Evolutionary conservation across 768 basidiomycete species (phyloP).

Genomic region (Leucogyrophana mollusca): DNA sequence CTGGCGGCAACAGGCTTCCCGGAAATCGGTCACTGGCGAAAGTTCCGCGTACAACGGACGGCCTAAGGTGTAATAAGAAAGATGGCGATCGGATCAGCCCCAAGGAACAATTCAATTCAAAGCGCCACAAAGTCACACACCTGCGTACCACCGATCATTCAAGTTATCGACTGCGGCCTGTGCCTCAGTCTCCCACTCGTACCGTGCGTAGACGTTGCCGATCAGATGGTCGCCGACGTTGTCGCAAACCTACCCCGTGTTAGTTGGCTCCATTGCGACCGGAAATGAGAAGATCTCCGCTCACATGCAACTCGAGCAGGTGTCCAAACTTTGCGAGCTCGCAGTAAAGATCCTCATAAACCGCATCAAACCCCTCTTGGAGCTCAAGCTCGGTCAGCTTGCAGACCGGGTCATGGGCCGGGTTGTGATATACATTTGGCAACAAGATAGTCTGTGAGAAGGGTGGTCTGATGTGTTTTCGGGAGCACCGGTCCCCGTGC

Average conservation of each 20-base stretch:
- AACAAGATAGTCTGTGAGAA: slow-evolving; percentile 97
- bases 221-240: slow-evolving; percentile 99
- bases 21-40: slow-evolving; percentile 97
- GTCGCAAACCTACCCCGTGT: slow-evolving; percentile 74
- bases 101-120: not conserved
- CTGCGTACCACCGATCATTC: slow-evolving; percentile 98
- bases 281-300: slow-evolving; percentile 23
- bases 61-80: slow-evolving; percentile 42
- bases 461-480: slow-evolving; percentile 97
- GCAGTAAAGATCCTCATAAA: slow-evolving; percentile 95
- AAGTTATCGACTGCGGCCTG: slow-evolving; percentile 88
- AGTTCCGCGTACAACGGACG: slow-evolving; percentile 96
- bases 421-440: slow-evolving; percentile 98
- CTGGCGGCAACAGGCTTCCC: slow-evolving; percentile 97
- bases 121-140: slow-evolving; percentile 36
- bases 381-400: slow-evolving; percentile 84
- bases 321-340: slow-evolving; percentile 95
- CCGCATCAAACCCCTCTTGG: slow-evolving; percentile 89
- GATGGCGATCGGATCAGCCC: slow-evolving; percentile 6
- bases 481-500: slow-evolving; percentile 96
- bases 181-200: slow-evolving; percentile 98
- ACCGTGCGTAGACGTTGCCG: slow-evolving; percentile 96
- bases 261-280: not conserved
- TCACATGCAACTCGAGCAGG: slow-evolving; percentile 89
- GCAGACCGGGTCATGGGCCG: slow-evolving; percentile 89